Conservation (phyloP, 75 land plant species). For the Cupressus sempervirens region DNA sequence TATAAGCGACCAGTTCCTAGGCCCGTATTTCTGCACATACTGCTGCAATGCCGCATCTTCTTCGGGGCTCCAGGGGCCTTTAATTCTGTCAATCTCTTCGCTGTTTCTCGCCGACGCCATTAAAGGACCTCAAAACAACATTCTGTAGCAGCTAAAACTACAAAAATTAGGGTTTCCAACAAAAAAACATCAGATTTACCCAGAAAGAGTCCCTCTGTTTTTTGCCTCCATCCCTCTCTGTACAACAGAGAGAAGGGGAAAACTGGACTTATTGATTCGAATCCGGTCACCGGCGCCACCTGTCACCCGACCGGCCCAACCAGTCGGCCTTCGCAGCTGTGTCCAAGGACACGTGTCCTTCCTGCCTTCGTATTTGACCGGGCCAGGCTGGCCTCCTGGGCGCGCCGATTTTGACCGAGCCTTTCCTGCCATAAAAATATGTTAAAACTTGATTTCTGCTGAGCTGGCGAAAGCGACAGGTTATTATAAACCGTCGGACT, state of each 20-base stretch:
- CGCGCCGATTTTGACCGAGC: conserved; percentile 10
- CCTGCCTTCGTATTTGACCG: neutral
- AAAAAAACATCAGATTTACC: no score
- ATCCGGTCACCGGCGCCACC: neutral
- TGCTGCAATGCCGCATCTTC: conserved; percentile 62
- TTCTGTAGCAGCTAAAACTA: neutral
- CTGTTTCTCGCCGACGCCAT: neutral
- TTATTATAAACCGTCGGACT: neutral
- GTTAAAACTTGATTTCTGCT: neutral
- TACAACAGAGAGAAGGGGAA: neutral
- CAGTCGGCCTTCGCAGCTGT: neutral
- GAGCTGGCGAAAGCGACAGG: conserved; percentile 10
- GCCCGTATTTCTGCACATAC: conserved; percentile 70
- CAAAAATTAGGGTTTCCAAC: neutral
- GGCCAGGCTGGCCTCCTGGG: conserved; percentile 3
- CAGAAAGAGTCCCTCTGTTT: neutral
- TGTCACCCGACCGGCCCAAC: neutral
- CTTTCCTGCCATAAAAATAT: neutral
- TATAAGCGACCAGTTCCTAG: conserved; percentile 81
- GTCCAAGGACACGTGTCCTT: neutral
- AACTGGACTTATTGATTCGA: neutral
- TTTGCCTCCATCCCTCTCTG: no score
- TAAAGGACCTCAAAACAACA: neutral
- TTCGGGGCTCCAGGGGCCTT: conserved; percentile 92
- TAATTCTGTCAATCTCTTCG: conserved; percentile 59